These are phyloP conservation scores for Lentinula guzmanii DNA, from an alignment of 768 basidiomycete species.

Conservation along the genomic window DNA sequence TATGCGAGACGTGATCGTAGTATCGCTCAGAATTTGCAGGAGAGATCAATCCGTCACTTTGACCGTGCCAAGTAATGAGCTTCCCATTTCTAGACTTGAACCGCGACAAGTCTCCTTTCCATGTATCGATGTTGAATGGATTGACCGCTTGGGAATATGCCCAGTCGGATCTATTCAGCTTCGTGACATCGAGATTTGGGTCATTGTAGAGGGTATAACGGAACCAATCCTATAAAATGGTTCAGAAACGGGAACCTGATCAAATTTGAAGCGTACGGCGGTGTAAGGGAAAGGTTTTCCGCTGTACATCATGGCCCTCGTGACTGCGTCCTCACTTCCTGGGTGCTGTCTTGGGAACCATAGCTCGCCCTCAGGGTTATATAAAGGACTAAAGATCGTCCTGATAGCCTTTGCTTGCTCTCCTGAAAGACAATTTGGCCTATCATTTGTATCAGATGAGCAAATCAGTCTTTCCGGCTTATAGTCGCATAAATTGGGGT, in stretches of 20 bases:
- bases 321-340: conserved; percentile 6
- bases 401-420: conserved; percentile 11
- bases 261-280: neutral
- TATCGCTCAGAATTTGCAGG: conserved; percentile 12
- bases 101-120: conserved; percentile 9
- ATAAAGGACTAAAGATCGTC: conserved; percentile 10
- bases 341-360: conserved; percentile 12
- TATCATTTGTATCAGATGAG: neutral
- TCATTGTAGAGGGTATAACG: conserved; percentile 4
- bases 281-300: conserved; percentile 1
- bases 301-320: neutral
- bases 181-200: neutral
- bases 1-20: conserved; percentile 12
- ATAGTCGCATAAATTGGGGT: conserved; percentile 16
- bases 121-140: conserved; percentile 8
- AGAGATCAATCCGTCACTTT: conserved; percentile 12
- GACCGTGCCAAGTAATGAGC: conserved; percentile 15
- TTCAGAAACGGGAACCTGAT: neutral
- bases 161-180: conserved; percentile 2
- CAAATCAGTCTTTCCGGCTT: conserved; percentile 13
- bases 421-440: conserved; percentile 9
- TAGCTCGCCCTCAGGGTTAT: conserved; percentile 7
- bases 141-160: neutral
- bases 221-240: conserved; percentile 2
- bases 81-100: conserved; percentile 14